Percentiles rank a stretch among this genome's conserved stretches.
These are phyloP conservation scores for Fusarium musae DNA, from an alignment of 2,329 filamentous ascomycete species.

Conservation along the genomic window DNA sequence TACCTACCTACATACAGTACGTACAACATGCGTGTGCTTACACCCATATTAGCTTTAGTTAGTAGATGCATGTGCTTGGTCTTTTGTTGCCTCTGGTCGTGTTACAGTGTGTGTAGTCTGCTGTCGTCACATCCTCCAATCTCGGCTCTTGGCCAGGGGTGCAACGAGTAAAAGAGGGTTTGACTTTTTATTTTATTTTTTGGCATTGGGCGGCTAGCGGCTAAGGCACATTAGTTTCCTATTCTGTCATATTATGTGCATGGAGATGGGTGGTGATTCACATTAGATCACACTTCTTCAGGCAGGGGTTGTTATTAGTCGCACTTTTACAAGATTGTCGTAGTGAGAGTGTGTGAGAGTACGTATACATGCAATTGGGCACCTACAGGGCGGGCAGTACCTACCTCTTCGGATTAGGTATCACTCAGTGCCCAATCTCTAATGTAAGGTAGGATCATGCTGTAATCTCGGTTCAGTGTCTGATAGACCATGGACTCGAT, in stretches of 20 bases:
- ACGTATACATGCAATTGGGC: slow-evolving; percentile 3
- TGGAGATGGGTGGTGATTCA: slow-evolving; percentile 19
- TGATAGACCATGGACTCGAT: background rate
- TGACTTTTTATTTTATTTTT: background rate
- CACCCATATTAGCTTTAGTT: background rate
- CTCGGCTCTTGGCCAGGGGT: slow-evolving; percentile 24
- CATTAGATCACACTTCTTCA: slow-evolving; percentile 24
- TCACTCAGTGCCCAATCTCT: background rate
- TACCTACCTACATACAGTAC: background rate
- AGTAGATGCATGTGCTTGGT: slow-evolving; percentile 17
- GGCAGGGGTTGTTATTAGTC: slow-evolving; percentile 15
- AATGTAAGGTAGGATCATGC: background rate
- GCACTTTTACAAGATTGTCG: background rate
- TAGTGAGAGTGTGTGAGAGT: background rate
- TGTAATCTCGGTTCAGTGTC: background rate
- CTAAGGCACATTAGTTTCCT: slow-evolving; percentile 26
- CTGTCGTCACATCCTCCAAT: slow-evolving; percentile 36
- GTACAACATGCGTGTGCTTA: slow-evolving; percentile 5
- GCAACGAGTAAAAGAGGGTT: slow-evolving; percentile 8
- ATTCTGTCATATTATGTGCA: slow-evolving; percentile 28
- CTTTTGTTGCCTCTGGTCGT: background rate
- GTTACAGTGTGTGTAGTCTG: slow-evolving; percentile 24
- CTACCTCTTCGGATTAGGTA: background rate
- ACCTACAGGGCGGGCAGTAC: background rate
- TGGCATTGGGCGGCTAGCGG: slow-evolving; percentile 17